phyloP scores from a whole-genome alignment of 75 land plant species.

The Pseudotsuga menziesii region DNA sequence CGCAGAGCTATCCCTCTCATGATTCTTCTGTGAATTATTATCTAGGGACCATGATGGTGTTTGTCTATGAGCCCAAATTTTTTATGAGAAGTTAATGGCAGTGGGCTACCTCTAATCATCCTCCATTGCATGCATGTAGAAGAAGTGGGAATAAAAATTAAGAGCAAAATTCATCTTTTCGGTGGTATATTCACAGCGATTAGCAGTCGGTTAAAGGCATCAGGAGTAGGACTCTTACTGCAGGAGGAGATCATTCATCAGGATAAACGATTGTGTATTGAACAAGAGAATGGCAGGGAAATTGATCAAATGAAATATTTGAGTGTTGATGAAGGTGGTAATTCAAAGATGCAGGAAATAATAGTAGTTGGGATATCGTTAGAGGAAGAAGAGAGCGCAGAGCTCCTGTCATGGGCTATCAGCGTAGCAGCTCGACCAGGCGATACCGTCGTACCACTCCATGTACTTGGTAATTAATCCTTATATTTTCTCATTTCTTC shows the following conservation, averaged over 20 bases:
- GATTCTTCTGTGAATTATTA: no score
- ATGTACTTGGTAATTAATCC: conserved; percentile 31
- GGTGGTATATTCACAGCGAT: neutral
- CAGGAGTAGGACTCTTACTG: no score
- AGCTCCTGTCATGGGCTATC: conserved; percentile 60
- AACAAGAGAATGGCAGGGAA: no score
- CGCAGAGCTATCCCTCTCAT: no score
- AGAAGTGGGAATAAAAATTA: neutral
- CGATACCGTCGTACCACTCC: conserved; percentile 40
- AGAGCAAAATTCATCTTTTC: neutral
- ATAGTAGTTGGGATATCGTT: conserved; percentile 1
- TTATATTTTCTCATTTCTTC: neutral
- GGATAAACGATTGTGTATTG: no score
- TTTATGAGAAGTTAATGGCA: neutral
- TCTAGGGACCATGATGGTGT: no score
- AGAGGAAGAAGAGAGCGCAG: conserved; percentile 23
- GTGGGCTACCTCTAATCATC: neutral
- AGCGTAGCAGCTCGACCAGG: conserved; percentile 30
- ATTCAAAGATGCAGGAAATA: neutral
- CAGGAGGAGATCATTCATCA: no score
- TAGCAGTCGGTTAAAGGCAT: neutral
- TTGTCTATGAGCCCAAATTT: no score
- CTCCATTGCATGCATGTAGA: neutral
- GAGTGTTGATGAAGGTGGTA: neutral
- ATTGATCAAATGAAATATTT: no score